Percentiles rank a stretch among this genome's conserved stretches.
Conservation (phyloP, 768 basidiomycete species). For the Inosperma sp. region DNA sequence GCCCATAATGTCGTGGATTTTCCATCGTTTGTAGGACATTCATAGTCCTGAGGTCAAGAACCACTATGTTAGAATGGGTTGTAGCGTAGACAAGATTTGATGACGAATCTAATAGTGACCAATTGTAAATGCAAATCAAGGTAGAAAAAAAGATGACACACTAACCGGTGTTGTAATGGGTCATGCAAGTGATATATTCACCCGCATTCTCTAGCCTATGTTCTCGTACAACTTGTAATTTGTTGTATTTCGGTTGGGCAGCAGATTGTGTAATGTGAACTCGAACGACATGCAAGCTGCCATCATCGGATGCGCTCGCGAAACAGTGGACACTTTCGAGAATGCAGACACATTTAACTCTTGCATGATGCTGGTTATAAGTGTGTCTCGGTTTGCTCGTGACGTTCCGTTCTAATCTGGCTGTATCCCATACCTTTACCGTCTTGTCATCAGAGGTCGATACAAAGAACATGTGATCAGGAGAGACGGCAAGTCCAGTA, state of each 20-base stretch:
- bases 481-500: constrained; percentile 79
- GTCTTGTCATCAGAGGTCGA: constrained; percentile 93
- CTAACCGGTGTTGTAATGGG: constrained; percentile 73
- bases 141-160: not conserved
- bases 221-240: constrained; percentile 76
- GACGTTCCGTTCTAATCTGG: constrained; percentile 89
- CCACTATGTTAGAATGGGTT: constrained; percentile 66
- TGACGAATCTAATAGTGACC: constrained; percentile 44
- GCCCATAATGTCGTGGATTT: constrained; percentile 81
- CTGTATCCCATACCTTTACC: constrained; percentile 89
- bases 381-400: constrained; percentile 78
- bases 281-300: constrained; percentile 78
- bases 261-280: constrained; percentile 69
- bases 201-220: constrained; percentile 66
- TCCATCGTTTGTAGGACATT: constrained; percentile 68
- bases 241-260: constrained; percentile 77
- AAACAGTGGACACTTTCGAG: constrained; percentile 88
- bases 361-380: constrained; percentile 56
- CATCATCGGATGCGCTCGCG: constrained; percentile 81
- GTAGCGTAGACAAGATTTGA: constrained; percentile 87
- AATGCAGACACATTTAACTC: constrained; percentile 66
- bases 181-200: constrained; percentile 81
- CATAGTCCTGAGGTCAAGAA: constrained; percentile 86
- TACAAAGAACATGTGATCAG: constrained; percentile 93
- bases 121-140: not conserved